A percentile compares a stretch with the other conserved stretches of the same genome.
phyloP scores from a whole-genome alignment of 2,329 filamentous ascomycete genomes.

The Pseudogymnoascus verrucosus region DNA sequence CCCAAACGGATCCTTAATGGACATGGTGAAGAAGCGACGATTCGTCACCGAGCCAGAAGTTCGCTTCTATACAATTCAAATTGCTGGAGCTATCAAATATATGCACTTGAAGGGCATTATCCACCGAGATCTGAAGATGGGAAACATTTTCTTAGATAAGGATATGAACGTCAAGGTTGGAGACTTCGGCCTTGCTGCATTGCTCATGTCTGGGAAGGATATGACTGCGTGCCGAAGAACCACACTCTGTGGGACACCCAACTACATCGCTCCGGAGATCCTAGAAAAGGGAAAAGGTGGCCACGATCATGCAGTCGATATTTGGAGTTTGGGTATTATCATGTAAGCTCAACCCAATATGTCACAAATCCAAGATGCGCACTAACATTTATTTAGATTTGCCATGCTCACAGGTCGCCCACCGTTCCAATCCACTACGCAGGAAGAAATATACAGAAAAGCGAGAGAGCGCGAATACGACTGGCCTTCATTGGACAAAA shows the following conservation, averaged over 20 bases:
- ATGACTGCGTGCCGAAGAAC: conserved; percentile 74
- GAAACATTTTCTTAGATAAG: conserved; percentile 89
- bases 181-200: conserved; percentile 88
- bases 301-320: conserved; percentile 95
- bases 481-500: conserved; percentile 62
- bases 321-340: conserved; percentile 97
- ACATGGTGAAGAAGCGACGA: conserved; percentile 90
- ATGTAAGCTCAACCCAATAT: conserved; percentile 48
- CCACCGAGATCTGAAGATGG: conserved; percentile 94
- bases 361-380: conserved; percentile 16
- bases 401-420: conserved; percentile 95
- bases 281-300: conserved; percentile 89
- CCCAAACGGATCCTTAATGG: conserved; percentile 91
- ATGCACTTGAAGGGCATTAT: conserved; percentile 95
- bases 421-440: conserved; percentile 87
- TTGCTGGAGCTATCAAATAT: conserved; percentile 95
- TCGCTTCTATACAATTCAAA: conserved; percentile 86
- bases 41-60: conserved; percentile 91
- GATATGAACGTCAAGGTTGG: conserved; percentile 98
- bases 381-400: conserved; percentile 49
- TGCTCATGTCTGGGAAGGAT: conserved; percentile 86
- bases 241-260: conserved; percentile 92
- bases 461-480: conserved; percentile 67
- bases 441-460: conserved; percentile 74
- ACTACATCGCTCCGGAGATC: conserved; percentile 97